Conservation (phyloP, 1,139 yeast genomes). For the Lodderomyces theae region DNA sequence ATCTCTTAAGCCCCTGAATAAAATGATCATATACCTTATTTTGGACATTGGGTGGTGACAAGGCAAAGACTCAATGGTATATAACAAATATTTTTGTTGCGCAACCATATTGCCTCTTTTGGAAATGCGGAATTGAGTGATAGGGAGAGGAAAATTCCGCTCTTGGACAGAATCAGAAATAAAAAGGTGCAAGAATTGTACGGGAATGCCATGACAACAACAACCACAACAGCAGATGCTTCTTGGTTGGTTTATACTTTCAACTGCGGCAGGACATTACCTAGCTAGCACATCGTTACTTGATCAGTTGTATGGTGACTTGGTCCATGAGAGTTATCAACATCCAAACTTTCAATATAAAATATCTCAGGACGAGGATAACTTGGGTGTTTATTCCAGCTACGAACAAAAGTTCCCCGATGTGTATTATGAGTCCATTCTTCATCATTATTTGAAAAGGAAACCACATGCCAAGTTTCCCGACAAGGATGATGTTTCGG, state of each 20-base stretch:
- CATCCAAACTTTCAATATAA: neutral
- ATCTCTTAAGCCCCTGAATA: too few species aligned
- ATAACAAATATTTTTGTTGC: neutral
- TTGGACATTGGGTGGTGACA: too few species aligned
- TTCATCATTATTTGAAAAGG: slow-evolving; percentile 16
- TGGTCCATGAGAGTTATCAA: slow-evolving; percentile 9
- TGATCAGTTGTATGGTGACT: slow-evolving; percentile 15
- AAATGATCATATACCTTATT: too few species aligned
- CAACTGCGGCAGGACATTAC: neutral
- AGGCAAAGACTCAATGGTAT: too few species aligned
- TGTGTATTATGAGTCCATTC: slow-evolving; percentile 6
- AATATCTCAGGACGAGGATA: slow-evolving; percentile 1
- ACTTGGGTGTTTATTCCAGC: slow-evolving; percentile 3
- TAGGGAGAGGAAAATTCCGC: too few species aligned
- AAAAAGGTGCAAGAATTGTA: too few species aligned
- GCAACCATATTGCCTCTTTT: too few species aligned
- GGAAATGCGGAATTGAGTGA: too few species aligned
- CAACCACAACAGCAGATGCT: neutral
- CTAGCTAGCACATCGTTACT: slow-evolving; percentile 7
- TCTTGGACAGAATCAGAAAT: too few species aligned
- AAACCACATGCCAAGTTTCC: slow-evolving; percentile 31
- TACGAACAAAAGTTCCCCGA: slow-evolving; percentile 6
- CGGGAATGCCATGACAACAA: too few species aligned
- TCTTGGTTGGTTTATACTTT: slow-evolving; percentile 1
- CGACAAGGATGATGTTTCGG: slow-evolving; percentile 36